Evolutionary conservation across 2,329 filamentous ascomycete species (phyloP), one percentile per base, ranked within the genome.

Genomic region (Calonectria hongkongensis): DNA sequence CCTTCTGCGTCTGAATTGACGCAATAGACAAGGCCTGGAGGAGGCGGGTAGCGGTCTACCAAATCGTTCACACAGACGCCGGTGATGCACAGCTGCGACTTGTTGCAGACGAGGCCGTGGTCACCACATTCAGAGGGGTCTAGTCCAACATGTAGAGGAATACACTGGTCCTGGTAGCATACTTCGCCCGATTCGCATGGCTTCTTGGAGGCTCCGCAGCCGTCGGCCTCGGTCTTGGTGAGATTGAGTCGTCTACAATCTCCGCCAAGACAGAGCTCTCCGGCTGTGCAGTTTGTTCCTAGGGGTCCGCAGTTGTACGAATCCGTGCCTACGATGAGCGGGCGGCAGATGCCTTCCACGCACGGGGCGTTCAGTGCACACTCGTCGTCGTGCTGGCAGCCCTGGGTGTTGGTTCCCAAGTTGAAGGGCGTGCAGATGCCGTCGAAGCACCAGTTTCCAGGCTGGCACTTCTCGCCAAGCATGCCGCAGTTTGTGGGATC

Each of bases 361-460:
- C 71, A 73, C 1, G 66, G 60, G 12, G 66, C 66, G 9, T 33
- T 9, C 36, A 73, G 66, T 1, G 71, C 60, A 60, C 71, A 73
- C 15, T 73, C 71, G 4, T 63, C 45, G 27, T 66, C 47, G 13
- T 30, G 15, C 39, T 66, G 36, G 51, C 71, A 73, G 6, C 66
- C 66, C 16, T 48, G 67, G 10, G 71, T 66, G 16, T 72, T 72
- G 10, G 72, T 74, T 60, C 72, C 72, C 5, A 74, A 25, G 12
- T 48, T 67, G 13, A 67, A 72, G 9, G 72, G 51, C 5, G 70
- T 74, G 51, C 72, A 74, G 30, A 36, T 33, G 21, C 70, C 70
- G 12, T 70, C 50, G 30, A 74, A 70, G 28, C 72, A 74, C 70
- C 70, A 74, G 62, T 70, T 74, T 54, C 72, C 72, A 3, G 72